Percentiles rank a stretch among this genome's conserved stretches.
These are phyloP conservation scores for Cryptococcus sp. DNA, from an alignment of 1,284 basidiomycete species.

Conservation along the genomic window DNA sequence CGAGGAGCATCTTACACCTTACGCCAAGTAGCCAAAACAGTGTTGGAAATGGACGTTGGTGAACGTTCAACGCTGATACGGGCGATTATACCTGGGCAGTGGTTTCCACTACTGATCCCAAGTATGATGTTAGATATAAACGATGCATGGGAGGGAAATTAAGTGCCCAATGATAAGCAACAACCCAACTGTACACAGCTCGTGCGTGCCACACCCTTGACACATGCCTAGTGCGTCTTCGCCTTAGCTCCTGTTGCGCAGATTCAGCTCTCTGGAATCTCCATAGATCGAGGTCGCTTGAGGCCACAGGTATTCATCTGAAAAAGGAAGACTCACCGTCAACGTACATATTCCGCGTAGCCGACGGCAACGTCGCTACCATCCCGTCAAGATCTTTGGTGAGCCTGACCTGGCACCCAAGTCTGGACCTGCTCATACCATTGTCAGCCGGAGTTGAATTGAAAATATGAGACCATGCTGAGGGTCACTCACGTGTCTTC, in stretches of 20 bases:
- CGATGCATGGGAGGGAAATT: too few species aligned
- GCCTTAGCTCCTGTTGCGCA: background rate
- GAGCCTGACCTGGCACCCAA: slow-evolving; percentile 77
- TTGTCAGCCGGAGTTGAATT: background rate
- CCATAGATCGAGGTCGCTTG: background rate
- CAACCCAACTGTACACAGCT: too few species aligned
- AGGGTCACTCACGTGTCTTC: slow-evolving; percentile 74
- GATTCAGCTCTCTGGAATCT: background rate
- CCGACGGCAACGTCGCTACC: slow-evolving; percentile 78
- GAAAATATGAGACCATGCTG: background rate
- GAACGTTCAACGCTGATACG: too few species aligned
- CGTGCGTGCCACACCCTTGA: background rate
- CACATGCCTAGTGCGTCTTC: background rate
- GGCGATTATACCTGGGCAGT: too few species aligned
- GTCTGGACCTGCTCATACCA: slow-evolving; percentile 52
- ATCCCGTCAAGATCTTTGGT: slow-evolving; percentile 82
- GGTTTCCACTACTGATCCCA: too few species aligned
- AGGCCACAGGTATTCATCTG: background rate
- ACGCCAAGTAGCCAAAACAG: too few species aligned
- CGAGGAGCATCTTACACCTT: too few species aligned
- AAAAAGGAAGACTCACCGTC: slow-evolving; percentile 60
- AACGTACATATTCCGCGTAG: slow-evolving; percentile 96
- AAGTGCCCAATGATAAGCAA: too few species aligned
- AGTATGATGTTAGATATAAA: too few species aligned
- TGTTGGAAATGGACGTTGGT: too few species aligned